Evolutionary conservation across 2,329 filamentous ascomycete species (phyloP).

Genomic region (Penicillium olsonii): DNA sequence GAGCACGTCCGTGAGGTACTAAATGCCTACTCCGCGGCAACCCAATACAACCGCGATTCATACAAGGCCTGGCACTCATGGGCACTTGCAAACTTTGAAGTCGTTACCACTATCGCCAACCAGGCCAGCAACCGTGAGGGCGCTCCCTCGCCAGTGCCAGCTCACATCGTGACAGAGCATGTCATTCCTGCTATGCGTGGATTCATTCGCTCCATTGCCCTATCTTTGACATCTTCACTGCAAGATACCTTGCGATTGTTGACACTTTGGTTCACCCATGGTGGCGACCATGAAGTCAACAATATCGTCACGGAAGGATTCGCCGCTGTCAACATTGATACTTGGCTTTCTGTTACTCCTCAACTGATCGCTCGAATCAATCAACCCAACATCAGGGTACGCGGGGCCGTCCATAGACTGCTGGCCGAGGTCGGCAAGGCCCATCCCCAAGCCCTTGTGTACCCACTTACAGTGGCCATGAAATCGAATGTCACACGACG

Average conservation of each 20-base stretch:
- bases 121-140: conserved; percentile 65
- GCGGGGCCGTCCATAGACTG: conserved; percentile 87
- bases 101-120: conserved; percentile 78
- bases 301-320: conserved; percentile 87
- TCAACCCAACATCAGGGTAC: conserved; percentile 85
- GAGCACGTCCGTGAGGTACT: conserved; percentile 86
- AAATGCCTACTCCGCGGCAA: conserved; percentile 86
- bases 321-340: conserved; percentile 88
- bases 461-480: conserved; percentile 95
- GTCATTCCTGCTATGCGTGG: conserved; percentile 93
- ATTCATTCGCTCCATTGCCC: conserved; percentile 95
- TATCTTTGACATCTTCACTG: conserved; percentile 87
- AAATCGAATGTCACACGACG: conserved; percentile 87
- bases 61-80: conserved; percentile 99
- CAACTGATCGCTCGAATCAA: conserved; percentile 97
- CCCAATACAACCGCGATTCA: conserved; percentile 89
- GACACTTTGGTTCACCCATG: conserved; percentile 95
- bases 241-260: conserved; percentile 92
- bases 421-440: conserved; percentile 89
- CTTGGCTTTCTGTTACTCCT: conserved; percentile 97
- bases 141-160: conserved; percentile 54
- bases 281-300: conserved; percentile 85
- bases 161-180: conserved; percentile 74
- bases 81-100: conserved; percentile 97
- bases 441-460: conserved; percentile 94